These are phyloP conservation scores for Alternaria angustiovoidea DNA, from an alignment of 2,329 filamentous ascomycete genomes.

Conservation along the genomic window DNA sequence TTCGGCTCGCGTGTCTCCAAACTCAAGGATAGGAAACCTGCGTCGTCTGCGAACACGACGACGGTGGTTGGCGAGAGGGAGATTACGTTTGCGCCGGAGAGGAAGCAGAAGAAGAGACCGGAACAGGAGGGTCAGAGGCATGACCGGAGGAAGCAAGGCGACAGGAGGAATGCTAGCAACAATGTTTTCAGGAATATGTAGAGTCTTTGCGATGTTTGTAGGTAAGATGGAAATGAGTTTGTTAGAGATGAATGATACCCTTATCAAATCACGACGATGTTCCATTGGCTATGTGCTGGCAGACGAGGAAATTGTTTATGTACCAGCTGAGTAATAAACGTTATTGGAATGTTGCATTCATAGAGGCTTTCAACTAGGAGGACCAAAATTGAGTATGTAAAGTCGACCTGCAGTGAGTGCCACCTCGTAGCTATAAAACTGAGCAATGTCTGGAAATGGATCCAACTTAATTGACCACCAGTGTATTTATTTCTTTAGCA, in stretches of 20 bases:
- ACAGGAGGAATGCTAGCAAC: constrained; percentile 75
- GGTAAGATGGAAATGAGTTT: background rate
- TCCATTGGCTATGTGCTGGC: background rate
- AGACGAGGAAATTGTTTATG: accelerated
- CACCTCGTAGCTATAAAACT: accelerated
- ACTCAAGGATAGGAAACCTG: constrained; percentile 41
- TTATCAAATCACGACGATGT: background rate
- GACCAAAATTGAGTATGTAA: too few relatives aligned
- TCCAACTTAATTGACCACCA: too few relatives aligned
- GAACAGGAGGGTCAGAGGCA: constrained; percentile 31
- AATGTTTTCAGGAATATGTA: constrained; percentile 77
- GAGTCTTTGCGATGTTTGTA: background rate
- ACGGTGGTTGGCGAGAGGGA: constrained; percentile 64
- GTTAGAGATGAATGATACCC: constrained; percentile 4
- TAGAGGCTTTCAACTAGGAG: too few relatives aligned
- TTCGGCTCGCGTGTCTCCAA: constrained; percentile 64
- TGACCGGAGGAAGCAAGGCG: constrained; percentile 55
- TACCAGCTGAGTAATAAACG: accelerated
- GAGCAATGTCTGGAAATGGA: too few relatives aligned
- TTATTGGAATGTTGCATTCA: background rate
- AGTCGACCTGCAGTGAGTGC: too few relatives aligned
- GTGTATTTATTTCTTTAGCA: too few relatives aligned
- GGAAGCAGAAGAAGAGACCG: constrained; percentile 53
- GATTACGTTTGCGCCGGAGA: constrained; percentile 75
- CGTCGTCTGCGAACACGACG: constrained; percentile 23